Evolutionary conservation across 2,329 filamentous ascomycete genomes (phyloP).

Genomic region (Achaetomium macrosporum): DNA sequence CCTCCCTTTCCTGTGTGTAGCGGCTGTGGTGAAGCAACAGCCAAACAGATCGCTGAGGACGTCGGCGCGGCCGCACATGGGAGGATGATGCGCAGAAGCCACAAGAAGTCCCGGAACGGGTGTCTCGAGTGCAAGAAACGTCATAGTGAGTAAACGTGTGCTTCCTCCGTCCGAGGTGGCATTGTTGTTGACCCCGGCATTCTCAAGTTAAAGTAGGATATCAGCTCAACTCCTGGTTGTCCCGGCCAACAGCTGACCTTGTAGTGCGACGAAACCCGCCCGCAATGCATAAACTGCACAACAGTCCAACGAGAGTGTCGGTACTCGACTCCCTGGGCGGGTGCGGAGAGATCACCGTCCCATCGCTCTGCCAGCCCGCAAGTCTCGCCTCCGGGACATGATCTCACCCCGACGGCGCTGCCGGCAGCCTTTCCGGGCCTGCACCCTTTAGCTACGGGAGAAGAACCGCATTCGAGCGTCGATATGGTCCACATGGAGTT

Average conservation of each 20-base stretch:
- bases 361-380: conserved; percentile 12
- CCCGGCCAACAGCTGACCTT: neutral
- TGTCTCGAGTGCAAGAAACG: conserved; percentile 31
- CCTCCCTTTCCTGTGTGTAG: too few relatives aligned
- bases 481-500: conserved; percentile 28
- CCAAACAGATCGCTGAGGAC: neutral
- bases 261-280: conserved; percentile 30
- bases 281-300: conserved; percentile 28
- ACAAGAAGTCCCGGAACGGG: conserved; percentile 29
- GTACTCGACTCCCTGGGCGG: conserved; percentile 17
- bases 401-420: neutral
- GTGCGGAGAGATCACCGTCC: conserved; percentile 7
- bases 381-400: conserved; percentile 1
- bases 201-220: conserved; percentile 23
- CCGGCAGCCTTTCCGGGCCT: conserved; percentile 3
- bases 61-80: neutral
- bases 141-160: conserved; percentile 21
- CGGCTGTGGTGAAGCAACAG: neutral
- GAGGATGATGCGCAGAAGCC: conserved; percentile 24
- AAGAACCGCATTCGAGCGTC: conserved; percentile 14
- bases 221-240: neutral
- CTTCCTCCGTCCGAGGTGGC: neutral
- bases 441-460: conserved; percentile 1
- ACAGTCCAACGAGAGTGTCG: conserved; percentile 27
- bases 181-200: neutral